These are phyloP conservation scores for Puya raimondii DNA, from an alignment of 176 grass and related monocot species.

Conservation along the genomic window DNA sequence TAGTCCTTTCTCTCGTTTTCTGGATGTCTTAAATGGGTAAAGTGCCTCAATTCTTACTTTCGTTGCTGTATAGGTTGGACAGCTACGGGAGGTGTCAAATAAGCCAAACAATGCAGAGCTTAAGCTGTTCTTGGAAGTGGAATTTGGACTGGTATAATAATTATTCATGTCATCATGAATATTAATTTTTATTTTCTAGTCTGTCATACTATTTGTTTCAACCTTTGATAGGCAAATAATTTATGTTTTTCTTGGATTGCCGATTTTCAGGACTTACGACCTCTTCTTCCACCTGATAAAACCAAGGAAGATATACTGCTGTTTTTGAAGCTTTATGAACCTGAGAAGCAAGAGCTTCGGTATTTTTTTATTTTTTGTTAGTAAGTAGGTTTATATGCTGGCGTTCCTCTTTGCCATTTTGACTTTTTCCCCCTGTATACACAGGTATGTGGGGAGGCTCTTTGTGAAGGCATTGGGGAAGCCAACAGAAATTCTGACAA, in stretches of 20 bases:
- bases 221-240: not conserved
- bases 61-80: slow-evolving; percentile 51
- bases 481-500: slow-evolving; percentile 61
- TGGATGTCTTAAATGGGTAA: too few relatives aligned
- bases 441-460: slow-evolving; percentile 70
- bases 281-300: slow-evolving; percentile 69
- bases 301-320: slow-evolving; percentile 84
- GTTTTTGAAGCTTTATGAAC: slow-evolving; percentile 86
- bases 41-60: slow-evolving; percentile 2
- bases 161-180: slow-evolving; percentile 2
- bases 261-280: slow-evolving; percentile 43
- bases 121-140: slow-evolving; percentile 84
- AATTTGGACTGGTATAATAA: slow-evolving; percentile 76
- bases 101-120: slow-evolving; percentile 84
- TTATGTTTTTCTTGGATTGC: slow-evolving; percentile 14
- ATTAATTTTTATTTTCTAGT: slow-evolving; percentile 8
- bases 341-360: slow-evolving; percentile 80
- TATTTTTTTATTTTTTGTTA: slow-evolving; percentile 30
- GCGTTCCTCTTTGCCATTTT: not conserved
- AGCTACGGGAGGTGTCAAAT: slow-evolving; percentile 87
- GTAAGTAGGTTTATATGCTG: not conserved
- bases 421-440: slow-evolving; percentile 14
- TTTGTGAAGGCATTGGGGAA: slow-evolving; percentile 73
- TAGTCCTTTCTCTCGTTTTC: not conserved
- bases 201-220: slow-evolving; percentile 14